A percentile compares a stretch with the other conserved stretches of the same genome.
Conservation (phyloP, 176 grass and related monocot genomes). For the Otatea glauca region DNA sequence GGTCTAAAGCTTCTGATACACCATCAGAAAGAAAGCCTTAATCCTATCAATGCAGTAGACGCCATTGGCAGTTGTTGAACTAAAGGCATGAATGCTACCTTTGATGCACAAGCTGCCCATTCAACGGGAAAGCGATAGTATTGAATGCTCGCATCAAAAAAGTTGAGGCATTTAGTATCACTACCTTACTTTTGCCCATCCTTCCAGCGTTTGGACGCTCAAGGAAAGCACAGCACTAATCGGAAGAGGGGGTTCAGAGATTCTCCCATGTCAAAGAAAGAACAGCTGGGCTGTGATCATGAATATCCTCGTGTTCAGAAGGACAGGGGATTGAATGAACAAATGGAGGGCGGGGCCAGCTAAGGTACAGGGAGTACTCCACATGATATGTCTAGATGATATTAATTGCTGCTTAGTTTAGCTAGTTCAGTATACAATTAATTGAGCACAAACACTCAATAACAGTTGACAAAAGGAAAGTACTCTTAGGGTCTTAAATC, state of each 20-base stretch:
- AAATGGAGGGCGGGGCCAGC: conserved; percentile 2
- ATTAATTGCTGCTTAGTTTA: not conserved
- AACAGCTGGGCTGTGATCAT: conserved; percentile 12
- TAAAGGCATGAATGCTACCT: conserved; percentile 16
- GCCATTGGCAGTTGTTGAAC: not conserved
- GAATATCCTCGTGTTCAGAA: conserved; percentile 17
- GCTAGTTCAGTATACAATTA: not conserved
- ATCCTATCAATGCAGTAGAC: not conserved
- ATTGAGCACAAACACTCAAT: not conserved
- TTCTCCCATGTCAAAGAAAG: conserved; percentile 31
- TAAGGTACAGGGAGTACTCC: not conserved
- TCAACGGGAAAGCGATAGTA: not conserved
- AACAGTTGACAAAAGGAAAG: not conserved
- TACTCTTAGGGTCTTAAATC: not conserved
- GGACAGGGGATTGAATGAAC: conserved; percentile 40
- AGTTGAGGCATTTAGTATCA: conserved; percentile 6
- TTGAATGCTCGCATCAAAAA: conserved; percentile 35
- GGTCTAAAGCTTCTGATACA: not conserved
- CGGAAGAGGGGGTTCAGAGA: not conserved
- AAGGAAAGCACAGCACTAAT: not conserved
- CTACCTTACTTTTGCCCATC: not conserved
- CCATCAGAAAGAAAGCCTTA: not conserved
- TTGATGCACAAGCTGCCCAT: conserved; percentile 30
- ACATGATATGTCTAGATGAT: not conserved
- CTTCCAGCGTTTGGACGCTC: not conserved